phyloP scores from a whole-genome alignment of 441 rosid genomes.

The Populus hybrid region DNA sequence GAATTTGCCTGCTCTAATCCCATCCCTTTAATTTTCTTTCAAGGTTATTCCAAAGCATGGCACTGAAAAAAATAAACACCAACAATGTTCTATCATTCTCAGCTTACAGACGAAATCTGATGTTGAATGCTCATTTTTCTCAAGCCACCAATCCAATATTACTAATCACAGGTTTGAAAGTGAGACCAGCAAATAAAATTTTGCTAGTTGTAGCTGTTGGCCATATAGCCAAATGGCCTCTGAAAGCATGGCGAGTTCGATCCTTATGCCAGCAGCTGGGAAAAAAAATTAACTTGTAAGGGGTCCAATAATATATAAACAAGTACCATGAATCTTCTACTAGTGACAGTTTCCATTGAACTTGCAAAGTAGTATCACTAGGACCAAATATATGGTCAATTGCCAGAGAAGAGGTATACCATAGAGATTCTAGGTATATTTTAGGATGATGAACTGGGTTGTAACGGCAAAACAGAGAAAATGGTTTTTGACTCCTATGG shows the following conservation, averaged over 20 bases:
- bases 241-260: too few species aligned
- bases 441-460: neutral
- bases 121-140: neutral
- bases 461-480: neutral
- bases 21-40: neutral
- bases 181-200: neutral
- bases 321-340: too few species aligned
- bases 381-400: neutral
- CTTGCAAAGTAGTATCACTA: neutral
- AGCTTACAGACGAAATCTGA: neutral
- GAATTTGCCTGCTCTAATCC: neutral
- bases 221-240: neutral
- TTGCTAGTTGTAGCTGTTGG: neutral
- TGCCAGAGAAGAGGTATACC: neutral
- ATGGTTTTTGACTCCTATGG: neutral
- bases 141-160: neutral
- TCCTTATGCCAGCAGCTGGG: too few species aligned
- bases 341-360: neutral
- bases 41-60: neutral
- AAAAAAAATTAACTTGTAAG: neutral
- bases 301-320: too few species aligned
- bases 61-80: neutral
- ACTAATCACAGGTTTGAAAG: neutral
- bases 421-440: neutral
- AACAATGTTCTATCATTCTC: neutral